phyloP scores from a whole-genome alignment of 257 asterid species.

The Salvia miltiorrhiza region DNA sequence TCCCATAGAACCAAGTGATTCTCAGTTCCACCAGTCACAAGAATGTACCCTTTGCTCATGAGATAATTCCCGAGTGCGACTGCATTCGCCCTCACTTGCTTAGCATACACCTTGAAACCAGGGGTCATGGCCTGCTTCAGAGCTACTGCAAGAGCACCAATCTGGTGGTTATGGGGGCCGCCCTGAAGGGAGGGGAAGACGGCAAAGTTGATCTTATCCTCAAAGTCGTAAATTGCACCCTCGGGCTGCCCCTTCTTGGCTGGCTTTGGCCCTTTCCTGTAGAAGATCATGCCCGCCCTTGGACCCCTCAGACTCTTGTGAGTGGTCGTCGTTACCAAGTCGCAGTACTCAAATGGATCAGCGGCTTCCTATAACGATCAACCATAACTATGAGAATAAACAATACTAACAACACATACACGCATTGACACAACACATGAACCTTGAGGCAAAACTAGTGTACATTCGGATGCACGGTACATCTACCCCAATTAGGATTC shows the following conservation, averaged over 20 bases:
- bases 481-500: no score
- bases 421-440: no score
- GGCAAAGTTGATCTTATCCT: constrained; percentile 92
- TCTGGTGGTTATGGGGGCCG: constrained; percentile 98
- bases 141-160: constrained; percentile 98
- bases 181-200: constrained; percentile 98
- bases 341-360: constrained; percentile 85
- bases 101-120: constrained; percentile 85
- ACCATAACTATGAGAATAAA: not conserved
- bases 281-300: constrained; percentile 90
- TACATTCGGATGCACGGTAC: no score
- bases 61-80: constrained; percentile 86
- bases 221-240: constrained; percentile 82
- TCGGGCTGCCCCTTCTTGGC: constrained; percentile 83
- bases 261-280: constrained; percentile 78
- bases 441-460: no score
- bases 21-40: constrained; percentile 91
- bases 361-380: constrained; percentile 67
- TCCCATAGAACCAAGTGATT: constrained; percentile 98
- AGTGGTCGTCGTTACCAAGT: constrained; percentile 89
- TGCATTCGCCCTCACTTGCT: constrained; percentile 91
- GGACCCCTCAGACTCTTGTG: constrained; percentile 97
- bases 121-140: constrained; percentile 81
- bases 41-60: constrained; percentile 80
- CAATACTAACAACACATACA: not conserved